Percentiles rank a stretch among this genome's conserved stretches.
Conservation (phyloP, 169 alveolate genomes). For the Cystoisospora suis region DNA sequence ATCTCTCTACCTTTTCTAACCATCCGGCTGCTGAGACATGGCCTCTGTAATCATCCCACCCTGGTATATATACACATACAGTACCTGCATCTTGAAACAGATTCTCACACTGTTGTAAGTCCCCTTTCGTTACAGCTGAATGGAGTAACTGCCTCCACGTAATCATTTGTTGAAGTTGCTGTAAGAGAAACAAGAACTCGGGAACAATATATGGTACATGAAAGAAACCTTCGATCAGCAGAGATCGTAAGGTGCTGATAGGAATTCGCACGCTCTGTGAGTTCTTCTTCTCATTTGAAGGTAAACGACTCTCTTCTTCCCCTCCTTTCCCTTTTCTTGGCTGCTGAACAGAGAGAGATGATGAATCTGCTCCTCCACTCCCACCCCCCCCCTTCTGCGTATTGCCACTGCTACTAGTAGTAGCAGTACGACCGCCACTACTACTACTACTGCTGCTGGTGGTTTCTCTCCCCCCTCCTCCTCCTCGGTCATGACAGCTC, state of each 20-base stretch:
- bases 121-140: constrained; percentile 65
- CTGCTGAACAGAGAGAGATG: too few relatives aligned
- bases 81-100: constrained; percentile 61
- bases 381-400: neutral
- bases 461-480: neutral
- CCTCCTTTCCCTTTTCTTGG: neutral
- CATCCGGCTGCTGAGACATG: constrained; percentile 68
- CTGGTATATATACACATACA: constrained; percentile 63
- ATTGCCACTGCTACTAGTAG: too few relatives aligned
- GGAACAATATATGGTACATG: constrained; percentile 54
- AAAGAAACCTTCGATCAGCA: constrained; percentile 55
- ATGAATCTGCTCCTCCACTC: too few relatives aligned
- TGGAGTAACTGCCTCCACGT: constrained; percentile 64
- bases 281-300: too few relatives aligned
- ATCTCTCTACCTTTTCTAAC: constrained; percentile 60
- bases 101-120: constrained; percentile 62
- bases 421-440: neutral
- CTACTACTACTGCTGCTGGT: constrained; percentile 51
- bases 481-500: neutral
- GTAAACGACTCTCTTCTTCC: too few relatives aligned
- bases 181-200: constrained; percentile 55
- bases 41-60: constrained; percentile 65
- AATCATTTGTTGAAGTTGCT: constrained; percentile 65
- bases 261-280: constrained; percentile 35
- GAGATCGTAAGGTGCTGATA: constrained; percentile 28